Base-by-base conservation (phyloP, 1,284 basidiomycete genomes). In the Fistulinella staudtii region DNA sequence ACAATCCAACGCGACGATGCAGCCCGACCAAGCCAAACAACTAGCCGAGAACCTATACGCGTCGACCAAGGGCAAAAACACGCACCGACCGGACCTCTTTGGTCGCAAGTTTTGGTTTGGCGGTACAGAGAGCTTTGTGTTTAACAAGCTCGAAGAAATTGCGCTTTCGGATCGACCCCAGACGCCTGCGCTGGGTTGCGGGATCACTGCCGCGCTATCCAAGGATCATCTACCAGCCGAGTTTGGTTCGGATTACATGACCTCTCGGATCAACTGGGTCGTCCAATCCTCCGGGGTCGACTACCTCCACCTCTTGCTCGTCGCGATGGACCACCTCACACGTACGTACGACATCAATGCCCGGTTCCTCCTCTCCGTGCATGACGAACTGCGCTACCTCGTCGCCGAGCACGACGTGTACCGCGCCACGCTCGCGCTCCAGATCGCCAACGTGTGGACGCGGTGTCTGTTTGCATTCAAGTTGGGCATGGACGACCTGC, bases 241-340 rank as follows among this genome's bases (percentile, higher is more conserved):
- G 46, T 85, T 89, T 48, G 88, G 88, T 15, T 71, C 84, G 1
- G 90, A 95, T 55, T 99, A 91, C 67, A 88, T 99, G 79, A 89
- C 96, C 0, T 95, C 92, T 11, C 81, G 95, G 21, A 95, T 99
- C 71, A 99, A 99, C 63, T 99, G 96, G 96, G 96, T 96, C 39
- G 96, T 99, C 7, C 96, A 99, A 64, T 96, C 93, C 7, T 97
- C 93, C 0, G 96, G 95, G 17, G 95, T 99, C 33, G 95, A 99
- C 68, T 99, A 99, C 61, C 81, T 99, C 11, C 95, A 99, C 60
- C 80, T 99, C 37, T 80, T 99, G 46, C 93, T 99, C 58, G 89
- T 94, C 22, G 80, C 93, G 1, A 98, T 99, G 93, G 84, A 95
- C 50, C 79, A 97, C 66, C 79, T 99, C 17, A 82, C 87, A 50